Evolutionary conservation across 2,329 filamentous ascomycete species (phyloP), one percentile per base, ranked within the genome.

Genomic region (Nannizziopsis arthrosporioides): DNA sequence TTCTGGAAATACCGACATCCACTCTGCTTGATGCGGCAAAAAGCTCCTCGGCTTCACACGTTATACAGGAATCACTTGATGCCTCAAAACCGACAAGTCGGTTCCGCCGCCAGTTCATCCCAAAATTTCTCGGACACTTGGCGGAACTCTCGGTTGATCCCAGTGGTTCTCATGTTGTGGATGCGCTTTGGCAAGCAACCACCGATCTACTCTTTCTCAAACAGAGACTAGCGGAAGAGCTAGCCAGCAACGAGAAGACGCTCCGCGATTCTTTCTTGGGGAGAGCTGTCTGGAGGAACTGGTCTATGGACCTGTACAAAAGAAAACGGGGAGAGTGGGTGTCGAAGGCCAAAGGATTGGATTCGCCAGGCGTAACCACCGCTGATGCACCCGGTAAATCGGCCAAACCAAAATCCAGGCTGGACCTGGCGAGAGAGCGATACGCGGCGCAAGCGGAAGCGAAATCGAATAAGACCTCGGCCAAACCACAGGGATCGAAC

Each of bases 281-380:
- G 1, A 69, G 81, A 31, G 79, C 78, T 2, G 81, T 85, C 9
- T 85, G 81, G 81, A 73, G 78, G 54, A 85, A 85, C 58, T 86
- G 82, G 82, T 75, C 72, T 32, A 81, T 85, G 76, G 82, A 86
- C 63, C 64, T 82, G 5, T 85, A 81, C 63, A 82, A 80, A 59
- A 70, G 80, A 22, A 68, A 73, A 45, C 68, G 77, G 36, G 70
- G 68, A 5, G 80, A 84, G 48, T 86, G 82, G 82, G 71, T 80
- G 49, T 70, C 69, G 49, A 73, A 77, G 55, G 76, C 75, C 9
- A 80, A 80, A 42, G 76, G 75, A 31, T 51, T 68, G 42, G 66
- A 69, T 17, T 55, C 57, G 49, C 51, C 61, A 19, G 50, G 53
- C 18, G 43, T 14, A n/a, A 42, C 40, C 47, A 52, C 30, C 49